Base-by-base conservation (phyloP, 2,329 filamentous ascomycete species). In the Lecanicillium sp. region DNA sequence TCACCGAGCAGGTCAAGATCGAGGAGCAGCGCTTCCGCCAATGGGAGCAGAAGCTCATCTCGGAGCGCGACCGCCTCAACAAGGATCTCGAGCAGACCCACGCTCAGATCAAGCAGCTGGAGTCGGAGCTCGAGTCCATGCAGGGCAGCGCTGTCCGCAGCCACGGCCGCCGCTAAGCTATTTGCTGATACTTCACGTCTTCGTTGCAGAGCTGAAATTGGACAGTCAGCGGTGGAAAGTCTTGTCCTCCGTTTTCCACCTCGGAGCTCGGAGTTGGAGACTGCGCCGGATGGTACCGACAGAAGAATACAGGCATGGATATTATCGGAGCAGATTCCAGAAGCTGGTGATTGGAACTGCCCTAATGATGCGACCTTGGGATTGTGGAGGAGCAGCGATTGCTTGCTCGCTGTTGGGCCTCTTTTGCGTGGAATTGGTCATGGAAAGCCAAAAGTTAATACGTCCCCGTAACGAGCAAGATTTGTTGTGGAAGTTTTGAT, bases 1-100 rank as follows among this genome's bases (percentile, higher is more conserved):
- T 98, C 75, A 98, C 93, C 60, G 93, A 98, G 77, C 93, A 98
- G 72, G 93, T 98, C 77, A 98, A 98, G 87, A 87, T 98, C 64
- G 94, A 98, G 78, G 93, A 98, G 75, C 90, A 95, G 76, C 84
- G 93, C 58, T 98, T 98, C 84, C 84, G 94, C 71, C 87, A 95
- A 74, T 98, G 93, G 93, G 93, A 98, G 77, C 93, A 98, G 83
- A 97, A 97, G 82, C 87, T 98, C 69, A 98, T 98, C 63, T 84
- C 88, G 55, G 93, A 98, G 81, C 86, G 93, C 71, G 94, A 98
- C 71, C 89, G 93, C 61, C 83, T 98, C 74, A 98, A 98, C 84
- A 98, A 98, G 83, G 93, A 98, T 66, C 82, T 98, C 69, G 93
- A 98, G 77, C 87, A 88, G 71, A 97, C 91, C 58, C 94, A 98